Percentiles rank a stretch among this genome's conserved stretches.
These are phyloP conservation scores for Naegleria gruberi DNA, from an alignment of 208 protist species.

Conservation along the genomic window DNA sequence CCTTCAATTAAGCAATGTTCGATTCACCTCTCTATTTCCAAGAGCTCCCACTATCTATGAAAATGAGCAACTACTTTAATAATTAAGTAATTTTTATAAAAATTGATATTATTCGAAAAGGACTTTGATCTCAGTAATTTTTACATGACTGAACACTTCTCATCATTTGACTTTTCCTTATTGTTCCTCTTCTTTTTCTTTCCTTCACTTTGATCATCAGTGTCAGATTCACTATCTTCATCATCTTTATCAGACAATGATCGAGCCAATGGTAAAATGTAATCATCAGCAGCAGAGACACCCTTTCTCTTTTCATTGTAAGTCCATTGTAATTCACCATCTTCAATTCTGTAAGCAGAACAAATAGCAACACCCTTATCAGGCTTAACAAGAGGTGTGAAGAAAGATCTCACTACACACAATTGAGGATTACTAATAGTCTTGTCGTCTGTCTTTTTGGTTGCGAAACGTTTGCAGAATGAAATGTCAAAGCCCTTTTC, in stretches of 20 bases:
- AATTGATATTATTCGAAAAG: no score
- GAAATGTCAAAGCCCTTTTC: background rate
- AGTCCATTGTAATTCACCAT: background rate
- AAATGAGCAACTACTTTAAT: no score
- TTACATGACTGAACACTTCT: background rate
- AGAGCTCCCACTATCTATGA: no score
- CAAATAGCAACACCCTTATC: background rate
- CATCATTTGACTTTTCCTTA: background rate
- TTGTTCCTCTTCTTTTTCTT: background rate
- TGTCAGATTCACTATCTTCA: background rate
- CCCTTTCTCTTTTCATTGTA: constrained; percentile 14
- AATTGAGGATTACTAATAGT: background rate
- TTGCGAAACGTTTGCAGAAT: background rate
- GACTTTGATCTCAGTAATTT: no score
- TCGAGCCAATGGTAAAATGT: no score
- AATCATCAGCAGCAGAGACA: background rate
- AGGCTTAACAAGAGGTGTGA: background rate
- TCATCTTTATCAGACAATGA: background rate
- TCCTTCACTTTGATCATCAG: background rate
- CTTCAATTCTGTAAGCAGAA: background rate
- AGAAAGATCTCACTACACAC: background rate
- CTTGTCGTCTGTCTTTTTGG: background rate
- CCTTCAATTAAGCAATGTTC: no score
- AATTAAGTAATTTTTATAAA: no score
- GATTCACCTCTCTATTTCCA: no score